These are phyloP conservation scores for Leccinellum luteum DNA, from an alignment of 768 basidiomycete species.

Conservation along the genomic window DNA sequence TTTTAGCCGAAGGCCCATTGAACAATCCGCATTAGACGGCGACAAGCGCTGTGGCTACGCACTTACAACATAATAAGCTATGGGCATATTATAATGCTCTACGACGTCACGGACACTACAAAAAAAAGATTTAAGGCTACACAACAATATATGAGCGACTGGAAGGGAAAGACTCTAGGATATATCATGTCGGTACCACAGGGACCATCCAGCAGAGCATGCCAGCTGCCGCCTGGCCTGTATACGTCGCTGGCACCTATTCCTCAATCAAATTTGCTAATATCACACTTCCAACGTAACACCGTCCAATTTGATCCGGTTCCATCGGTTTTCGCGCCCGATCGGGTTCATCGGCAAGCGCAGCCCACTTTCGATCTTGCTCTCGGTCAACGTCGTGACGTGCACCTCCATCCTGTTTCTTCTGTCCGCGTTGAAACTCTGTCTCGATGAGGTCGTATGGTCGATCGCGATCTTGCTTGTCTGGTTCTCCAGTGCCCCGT, in stretches of 20 bases:
- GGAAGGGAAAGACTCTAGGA: neutral
- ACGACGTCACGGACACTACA: neutral
- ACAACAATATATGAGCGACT: neutral
- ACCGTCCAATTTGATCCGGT: neutral
- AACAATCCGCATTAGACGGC: neutral
- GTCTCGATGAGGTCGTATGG: neutral
- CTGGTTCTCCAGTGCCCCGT: neutral
- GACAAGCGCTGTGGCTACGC: neutral
- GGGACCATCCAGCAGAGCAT: neutral
- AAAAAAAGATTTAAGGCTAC: neutral
- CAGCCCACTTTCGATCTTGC: neutral
- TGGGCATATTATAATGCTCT: neutral
- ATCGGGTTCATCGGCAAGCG: neutral
- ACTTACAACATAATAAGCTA: neutral
- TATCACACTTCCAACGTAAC: neutral
- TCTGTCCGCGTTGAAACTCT: neutral
- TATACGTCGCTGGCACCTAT: neutral
- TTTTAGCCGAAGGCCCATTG: no score
- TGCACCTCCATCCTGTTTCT: slow-evolving; percentile 7
- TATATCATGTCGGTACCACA: neutral
- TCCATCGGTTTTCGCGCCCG: neutral
- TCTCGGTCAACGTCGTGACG: neutral
- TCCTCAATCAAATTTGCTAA: neutral
- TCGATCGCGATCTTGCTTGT: neutral
- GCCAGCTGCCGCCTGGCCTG: neutral